These are phyloP conservation scores for Boletus eberwhitei DNA, from an alignment of 768 basidiomycete species.

Conservation along the genomic window DNA sequence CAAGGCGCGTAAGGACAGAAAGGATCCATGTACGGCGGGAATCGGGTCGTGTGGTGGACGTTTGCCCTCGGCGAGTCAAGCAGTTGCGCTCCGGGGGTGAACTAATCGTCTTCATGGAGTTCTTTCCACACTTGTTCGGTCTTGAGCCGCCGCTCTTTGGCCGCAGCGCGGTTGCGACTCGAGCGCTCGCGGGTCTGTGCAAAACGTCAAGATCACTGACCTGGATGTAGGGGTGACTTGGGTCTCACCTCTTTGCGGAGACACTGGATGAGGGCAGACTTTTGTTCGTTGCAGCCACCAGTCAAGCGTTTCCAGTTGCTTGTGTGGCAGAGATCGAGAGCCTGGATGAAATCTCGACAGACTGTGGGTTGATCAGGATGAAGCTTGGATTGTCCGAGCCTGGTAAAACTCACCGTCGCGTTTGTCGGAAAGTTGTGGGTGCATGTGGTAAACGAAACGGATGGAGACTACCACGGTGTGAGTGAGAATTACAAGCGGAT, in stretches of 20 bases:
- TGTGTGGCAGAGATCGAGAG: conserved; percentile 67
- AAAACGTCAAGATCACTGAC: conserved; percentile 1
- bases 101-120: conserved; percentile 48
- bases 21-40: not conserved
- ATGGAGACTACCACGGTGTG: not conserved
- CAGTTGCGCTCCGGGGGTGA: not conserved
- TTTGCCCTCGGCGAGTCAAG: not conserved
- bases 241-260: conserved; percentile 62
- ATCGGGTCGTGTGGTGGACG: not conserved
- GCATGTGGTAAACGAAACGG: conserved; percentile 43
- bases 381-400: not conserved
- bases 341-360: conserved; percentile 75
- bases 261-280: conserved; percentile 67
- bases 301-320: conserved; percentile 61
- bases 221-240: not conserved
- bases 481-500: conserved; percentile 1
- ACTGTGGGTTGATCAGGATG: conserved; percentile 36
- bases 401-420: conserved; percentile 42
- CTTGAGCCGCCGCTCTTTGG: conserved; percentile 55
- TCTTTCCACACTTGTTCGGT: conserved; percentile 60
- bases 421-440: conserved; percentile 70
- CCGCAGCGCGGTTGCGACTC: conserved; percentile 52
- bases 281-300: conserved; percentile 67
- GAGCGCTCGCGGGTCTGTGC: conserved; percentile 60
- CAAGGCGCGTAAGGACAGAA: not conserved